These are phyloP conservation scores for Rhytidiadelphus loreus DNA, from an alignment of 225 moss, liverwort and hornwort species.

Conservation along the genomic window DNA sequence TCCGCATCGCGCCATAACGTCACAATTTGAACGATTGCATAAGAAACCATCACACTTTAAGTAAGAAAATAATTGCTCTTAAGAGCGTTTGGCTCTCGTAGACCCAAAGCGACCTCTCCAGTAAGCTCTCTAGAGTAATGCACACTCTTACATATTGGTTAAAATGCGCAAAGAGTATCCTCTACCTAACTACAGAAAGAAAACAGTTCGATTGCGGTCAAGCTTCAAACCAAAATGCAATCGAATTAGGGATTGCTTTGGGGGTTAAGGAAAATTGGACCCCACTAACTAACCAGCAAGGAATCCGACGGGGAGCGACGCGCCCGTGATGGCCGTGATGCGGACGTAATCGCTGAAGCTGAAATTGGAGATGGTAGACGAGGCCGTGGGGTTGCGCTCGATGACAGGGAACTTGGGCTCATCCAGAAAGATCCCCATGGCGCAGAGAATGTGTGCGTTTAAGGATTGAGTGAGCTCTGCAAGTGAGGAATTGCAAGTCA, in stretches of 20 bases:
- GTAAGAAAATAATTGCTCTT: background rate
- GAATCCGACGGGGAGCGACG: constrained; percentile 71
- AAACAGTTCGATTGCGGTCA: background rate
- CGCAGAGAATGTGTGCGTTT: background rate
- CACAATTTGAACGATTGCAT: background rate
- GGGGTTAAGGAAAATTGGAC: background rate
- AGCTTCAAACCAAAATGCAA: background rate
- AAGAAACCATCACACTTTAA: background rate
- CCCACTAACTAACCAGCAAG: constrained; percentile 41
- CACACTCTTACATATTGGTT: background rate
- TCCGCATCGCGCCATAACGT: background rate
- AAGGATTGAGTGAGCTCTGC: background rate
- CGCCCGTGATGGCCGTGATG: constrained; percentile 68
- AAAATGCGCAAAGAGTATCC: background rate
- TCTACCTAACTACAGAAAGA: background rate
- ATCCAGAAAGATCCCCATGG: constrained; percentile 73
- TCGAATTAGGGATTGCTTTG: background rate
- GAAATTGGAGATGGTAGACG: constrained; percentile 73
- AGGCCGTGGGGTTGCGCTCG: constrained; percentile 68
- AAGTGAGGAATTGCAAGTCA: background rate
- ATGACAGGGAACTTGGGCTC: constrained; percentile 81
- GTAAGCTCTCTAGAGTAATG: background rate
- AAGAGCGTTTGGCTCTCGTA: background rate
- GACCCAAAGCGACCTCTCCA: background rate
- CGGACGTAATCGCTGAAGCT: constrained; percentile 67